Evolutionary conservation across 768 basidiomycete species (phyloP), one percentile per base, ranked within the genome.

Genomic region (Mycena venus): DNA sequence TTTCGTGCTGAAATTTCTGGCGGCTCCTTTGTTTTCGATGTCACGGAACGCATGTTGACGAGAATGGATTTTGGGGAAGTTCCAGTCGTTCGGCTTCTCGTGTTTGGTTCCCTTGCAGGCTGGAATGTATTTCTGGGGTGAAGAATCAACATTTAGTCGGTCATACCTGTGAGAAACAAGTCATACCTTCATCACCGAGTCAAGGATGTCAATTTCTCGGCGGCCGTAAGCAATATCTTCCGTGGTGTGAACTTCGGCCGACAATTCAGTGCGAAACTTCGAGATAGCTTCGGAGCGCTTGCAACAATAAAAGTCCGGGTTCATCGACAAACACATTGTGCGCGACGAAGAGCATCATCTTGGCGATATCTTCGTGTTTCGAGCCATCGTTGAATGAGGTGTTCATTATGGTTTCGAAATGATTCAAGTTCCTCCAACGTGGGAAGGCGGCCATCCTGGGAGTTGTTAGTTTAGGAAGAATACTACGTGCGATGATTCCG

Each of bases 321-420:
- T 63, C 49, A 59, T 65, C 66, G 3, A 49, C 70, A 3, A 85
- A 61, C 1, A 83, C 67, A 68, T 81, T 67, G 32, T 81, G 78
- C 2, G 75, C 62, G 12, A 79, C 80, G 75, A 80, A 83, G 0
- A 85, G 40, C 11, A 84, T 70, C 44, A 82, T 68, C 78, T 83
- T 53, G 1, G 51, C 51, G 25, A 86, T 78, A 69, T 87, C 85
- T 49, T 81, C 79, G 51, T 79, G 79, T 65, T 86, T 87, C 19
- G 77, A 75, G 0, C 81, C 83, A 74, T 87, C 83, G 7, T 74
- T 73, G 75, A 85, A 86, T 7, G 81, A 74, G 2, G 83, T 70
- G 82, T 55, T 55, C 53, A 55, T 55, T 9, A 55, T 51, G 1
- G 72, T 44, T 1, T 66, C 21, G 67, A 86, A 86, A 53, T 83